Percentiles rank a stretch among this genome's conserved stretches.
These are phyloP conservation scores for Phytophthora cactorum DNA, from an alignment of 352 stramenopile species.

Conservation along the genomic window DNA sequence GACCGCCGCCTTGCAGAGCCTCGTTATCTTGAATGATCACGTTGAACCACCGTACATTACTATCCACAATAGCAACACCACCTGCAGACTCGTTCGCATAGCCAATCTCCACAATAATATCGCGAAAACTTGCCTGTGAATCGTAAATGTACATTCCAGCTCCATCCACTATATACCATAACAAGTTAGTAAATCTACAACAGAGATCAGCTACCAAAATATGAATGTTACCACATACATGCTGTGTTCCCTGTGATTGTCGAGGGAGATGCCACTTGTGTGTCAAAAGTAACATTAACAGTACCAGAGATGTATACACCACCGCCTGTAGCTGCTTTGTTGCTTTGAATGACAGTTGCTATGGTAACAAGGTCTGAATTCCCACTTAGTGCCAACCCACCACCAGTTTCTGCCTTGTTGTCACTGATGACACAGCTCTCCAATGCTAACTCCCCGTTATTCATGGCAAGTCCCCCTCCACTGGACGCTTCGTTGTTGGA, in stretches of 20 bases:
- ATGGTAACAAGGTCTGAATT: conserved; percentile 1
- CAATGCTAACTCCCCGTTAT: conserved; percentile 21
- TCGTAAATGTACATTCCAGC: conserved; percentile 38
- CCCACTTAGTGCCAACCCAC: conserved; percentile 21
- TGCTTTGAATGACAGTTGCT: conserved; percentile 20
- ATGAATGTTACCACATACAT: conserved; percentile 18
- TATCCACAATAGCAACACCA: conserved; percentile 31
- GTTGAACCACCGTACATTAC: conserved; percentile 18
- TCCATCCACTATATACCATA: conserved; percentile 25
- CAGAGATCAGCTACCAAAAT: neutral
- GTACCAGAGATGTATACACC: conserved; percentile 25
- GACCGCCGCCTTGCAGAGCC: conserved; percentile 31
- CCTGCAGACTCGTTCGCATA: conserved; percentile 22
- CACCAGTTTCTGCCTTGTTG: conserved; percentile 24
- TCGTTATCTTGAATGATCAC: conserved; percentile 27
- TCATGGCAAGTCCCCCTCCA: conserved; percentile 32
- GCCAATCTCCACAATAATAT: conserved; percentile 19
- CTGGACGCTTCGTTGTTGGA: conserved; percentile 16
- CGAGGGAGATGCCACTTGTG: conserved; percentile 8
- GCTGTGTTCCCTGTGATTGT: conserved; percentile 32
- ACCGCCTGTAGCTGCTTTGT: conserved; percentile 20
- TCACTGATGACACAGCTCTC: conserved; percentile 13
- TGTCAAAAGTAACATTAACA: conserved; percentile 18
- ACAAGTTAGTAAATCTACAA: neutral
- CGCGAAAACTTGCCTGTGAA: conserved; percentile 16